These are phyloP conservation scores for Colletotrichum incanum DNA, from an alignment of 2,329 filamentous ascomycete genomes.

Conservation along the genomic window DNA sequence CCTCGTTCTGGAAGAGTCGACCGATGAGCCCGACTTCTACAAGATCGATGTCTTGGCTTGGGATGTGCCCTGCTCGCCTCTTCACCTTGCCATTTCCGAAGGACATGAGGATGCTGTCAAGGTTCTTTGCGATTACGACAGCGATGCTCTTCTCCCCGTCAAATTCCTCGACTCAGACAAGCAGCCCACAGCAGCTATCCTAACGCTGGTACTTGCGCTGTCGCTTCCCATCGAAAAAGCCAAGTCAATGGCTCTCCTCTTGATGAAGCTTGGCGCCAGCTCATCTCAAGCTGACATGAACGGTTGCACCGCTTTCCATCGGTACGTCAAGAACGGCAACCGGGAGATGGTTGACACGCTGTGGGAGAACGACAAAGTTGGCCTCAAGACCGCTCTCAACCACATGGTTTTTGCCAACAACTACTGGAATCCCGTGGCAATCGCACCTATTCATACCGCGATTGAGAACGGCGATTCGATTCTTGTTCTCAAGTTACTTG, in stretches of 20 bases:
- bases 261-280: slow-evolving; percentile 81
- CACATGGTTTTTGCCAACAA: slow-evolving; percentile 66
- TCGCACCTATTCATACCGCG: slow-evolving; percentile 72
- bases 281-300: slow-evolving; percentile 79
- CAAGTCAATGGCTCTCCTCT: slow-evolving; percentile 73
- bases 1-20: slow-evolving; percentile 65
- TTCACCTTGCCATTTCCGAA: slow-evolving; percentile 84
- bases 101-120: slow-evolving; percentile 80
- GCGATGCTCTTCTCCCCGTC: slow-evolving; percentile 82
- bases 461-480: slow-evolving; percentile 67
- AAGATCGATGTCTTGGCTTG: slow-evolving; percentile 85
- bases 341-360: slow-evolving; percentile 64
- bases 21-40: slow-evolving; percentile 83
- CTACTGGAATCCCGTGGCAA: slow-evolving; percentile 54
- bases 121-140: slow-evolving; percentile 81
- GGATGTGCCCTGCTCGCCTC: slow-evolving; percentile 81
- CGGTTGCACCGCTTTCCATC: slow-evolving; percentile 77
- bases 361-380: slow-evolving; percentile 71
- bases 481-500: slow-evolving; percentile 73
- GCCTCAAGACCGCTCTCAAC: slow-evolving; percentile 76
- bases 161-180: slow-evolving; percentile 72
- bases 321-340: slow-evolving; percentile 69
- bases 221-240: slow-evolving; percentile 75
- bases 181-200: slow-evolving; percentile 71
- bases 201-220: slow-evolving; percentile 79